Evolutionary conservation across 768 basidiomycete species (phyloP).

Genomic region (Tephrocybe sp.): DNA sequence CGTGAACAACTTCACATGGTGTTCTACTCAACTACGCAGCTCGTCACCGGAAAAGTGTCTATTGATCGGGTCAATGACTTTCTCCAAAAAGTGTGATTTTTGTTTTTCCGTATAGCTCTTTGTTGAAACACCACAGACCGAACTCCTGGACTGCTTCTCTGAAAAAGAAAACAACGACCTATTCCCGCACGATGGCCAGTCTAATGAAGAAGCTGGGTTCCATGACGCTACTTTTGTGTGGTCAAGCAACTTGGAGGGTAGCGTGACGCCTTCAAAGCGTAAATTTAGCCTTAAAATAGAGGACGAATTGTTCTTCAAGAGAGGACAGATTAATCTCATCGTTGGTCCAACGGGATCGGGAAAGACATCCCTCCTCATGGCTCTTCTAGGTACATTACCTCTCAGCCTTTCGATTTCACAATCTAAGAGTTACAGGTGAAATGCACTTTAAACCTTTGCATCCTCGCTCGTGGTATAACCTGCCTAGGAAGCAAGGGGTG

Average conservation of each 20-base stretch:
- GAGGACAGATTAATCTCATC: constrained; percentile 53
- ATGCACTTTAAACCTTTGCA: constrained; percentile 60
- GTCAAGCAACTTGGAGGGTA: constrained; percentile 36
- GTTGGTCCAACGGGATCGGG: constrained; percentile 62
- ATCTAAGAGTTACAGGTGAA: constrained; percentile 40
- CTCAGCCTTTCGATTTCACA: not conserved
- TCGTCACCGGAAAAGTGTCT: constrained; percentile 56
- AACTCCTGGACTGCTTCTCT: constrained; percentile 44
- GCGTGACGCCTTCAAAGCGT: constrained; percentile 42
- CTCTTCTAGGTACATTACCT: constrained; percentile 42
- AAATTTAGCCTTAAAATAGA: constrained; percentile 51
- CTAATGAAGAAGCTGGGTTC: constrained; percentile 45
- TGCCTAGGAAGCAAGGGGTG: constrained; percentile 68
- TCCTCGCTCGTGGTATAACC: constrained; percentile 62
- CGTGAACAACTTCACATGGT: constrained; percentile 47
- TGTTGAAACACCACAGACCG: constrained; percentile 32
- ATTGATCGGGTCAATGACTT: constrained; percentile 52
- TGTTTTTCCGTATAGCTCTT: not conserved
- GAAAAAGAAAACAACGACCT: constrained; percentile 18
- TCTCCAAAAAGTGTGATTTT: constrained; percentile 34
- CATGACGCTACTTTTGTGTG: constrained; percentile 57
- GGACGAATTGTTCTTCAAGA: constrained; percentile 54
- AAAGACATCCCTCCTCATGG: constrained; percentile 69
- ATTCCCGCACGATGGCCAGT: constrained; percentile 10
- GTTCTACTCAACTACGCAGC: constrained; percentile 25